These are phyloP conservation scores for Saccharomycopsis crataegensis DNA, from an alignment of 1,139 yeast genomes.

Conservation along the genomic window DNA sequence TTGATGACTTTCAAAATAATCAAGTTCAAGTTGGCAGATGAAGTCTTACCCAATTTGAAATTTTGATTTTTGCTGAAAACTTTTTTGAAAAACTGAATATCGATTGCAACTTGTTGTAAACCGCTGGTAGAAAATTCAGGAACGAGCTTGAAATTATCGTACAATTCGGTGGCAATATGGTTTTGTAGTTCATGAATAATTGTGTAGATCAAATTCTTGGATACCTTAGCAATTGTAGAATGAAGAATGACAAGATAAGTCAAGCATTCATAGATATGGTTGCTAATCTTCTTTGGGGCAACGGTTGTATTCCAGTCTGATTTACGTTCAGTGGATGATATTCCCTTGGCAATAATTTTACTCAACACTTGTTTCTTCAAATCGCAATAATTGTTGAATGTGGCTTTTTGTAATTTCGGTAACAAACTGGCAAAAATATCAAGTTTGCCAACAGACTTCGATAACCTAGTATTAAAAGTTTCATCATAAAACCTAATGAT, in stretches of 20 bases:
- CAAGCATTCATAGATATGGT: constrained; percentile 45
- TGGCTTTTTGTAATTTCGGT: constrained; percentile 42
- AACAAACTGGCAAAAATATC: constrained; percentile 35
- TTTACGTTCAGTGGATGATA: constrained; percentile 26
- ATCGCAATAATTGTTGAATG: constrained; percentile 44
- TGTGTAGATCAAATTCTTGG: constrained; percentile 37
- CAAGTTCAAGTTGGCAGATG: constrained; percentile 8
- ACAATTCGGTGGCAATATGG: constrained; percentile 37
- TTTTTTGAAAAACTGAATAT: constrained; percentile 32
- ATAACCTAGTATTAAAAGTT: constrained; percentile 36
- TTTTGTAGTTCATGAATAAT: constrained; percentile 41
- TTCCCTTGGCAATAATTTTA: constrained; percentile 40
- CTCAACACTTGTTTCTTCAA: constrained; percentile 43
- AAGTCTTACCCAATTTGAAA: constrained; percentile 18
- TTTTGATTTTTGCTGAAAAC: constrained; percentile 15
- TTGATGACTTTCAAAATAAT: constrained; percentile 11
- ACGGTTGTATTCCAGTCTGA: constrained; percentile 38
- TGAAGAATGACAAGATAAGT: constrained; percentile 47
- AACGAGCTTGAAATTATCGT: constrained; percentile 36
- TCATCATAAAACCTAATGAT: constrained; percentile 41
- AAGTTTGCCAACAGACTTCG: constrained; percentile 29
- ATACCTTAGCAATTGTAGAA: constrained; percentile 41
- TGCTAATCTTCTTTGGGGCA: constrained; percentile 35
- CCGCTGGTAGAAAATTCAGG: constrained; percentile 30
- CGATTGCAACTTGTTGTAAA: constrained; percentile 31